Base-by-base conservation (phyloP, 208 protist species). In the Strigomonas galati region DNA sequence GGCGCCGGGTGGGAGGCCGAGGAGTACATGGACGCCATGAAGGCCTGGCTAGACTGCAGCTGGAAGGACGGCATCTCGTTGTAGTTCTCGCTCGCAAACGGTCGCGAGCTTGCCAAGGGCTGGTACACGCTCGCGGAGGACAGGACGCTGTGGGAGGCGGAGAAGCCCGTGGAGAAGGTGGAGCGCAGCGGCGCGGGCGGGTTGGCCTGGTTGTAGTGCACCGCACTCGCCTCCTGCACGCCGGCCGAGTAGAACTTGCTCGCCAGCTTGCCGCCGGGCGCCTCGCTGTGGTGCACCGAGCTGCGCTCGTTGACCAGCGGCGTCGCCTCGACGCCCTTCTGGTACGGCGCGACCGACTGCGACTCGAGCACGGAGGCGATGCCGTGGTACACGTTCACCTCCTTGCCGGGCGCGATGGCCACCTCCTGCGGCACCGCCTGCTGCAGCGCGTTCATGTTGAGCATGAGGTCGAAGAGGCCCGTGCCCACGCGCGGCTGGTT, bases 401-500 rank as follows among this genome's bases (percentile, higher is more conserved):
- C 77, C 48, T 83, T 85, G 21, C 84, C 81, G 12, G 81, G 82
- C 12, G 86, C 86, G 48, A 92, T 77, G 3, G 89, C 86, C 23
- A 92, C 84, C 65, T 85, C 82, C 60, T 93, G 86, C 24, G 86
- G 66, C 37, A 95, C 82, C 9, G 95, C 91, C 28, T 85, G 61
- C 65, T 87, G 72, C 46, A 99, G 82, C 68, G 91, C 89, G 19
- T 85, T 75, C 71, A 96, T 82, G 74, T 99, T 87, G 7, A 99
- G 59, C 43, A 98, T 87, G 7, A 99, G 77, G 51, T 99, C 98
- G 67, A 99, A 99, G 30, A 89, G 71, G 62, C 98, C 98, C 0
- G 99, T 99, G 71, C 99, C 99, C 15, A 98, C 66, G 43, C 91
- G 94, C 7, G 94, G 82, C 32, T 99, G 79, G 75, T 99, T 96